phyloP scores from a whole-genome alignment of 1,139 yeast genomes.

The Hemisphaericaspora xylofermentans region DNA sequence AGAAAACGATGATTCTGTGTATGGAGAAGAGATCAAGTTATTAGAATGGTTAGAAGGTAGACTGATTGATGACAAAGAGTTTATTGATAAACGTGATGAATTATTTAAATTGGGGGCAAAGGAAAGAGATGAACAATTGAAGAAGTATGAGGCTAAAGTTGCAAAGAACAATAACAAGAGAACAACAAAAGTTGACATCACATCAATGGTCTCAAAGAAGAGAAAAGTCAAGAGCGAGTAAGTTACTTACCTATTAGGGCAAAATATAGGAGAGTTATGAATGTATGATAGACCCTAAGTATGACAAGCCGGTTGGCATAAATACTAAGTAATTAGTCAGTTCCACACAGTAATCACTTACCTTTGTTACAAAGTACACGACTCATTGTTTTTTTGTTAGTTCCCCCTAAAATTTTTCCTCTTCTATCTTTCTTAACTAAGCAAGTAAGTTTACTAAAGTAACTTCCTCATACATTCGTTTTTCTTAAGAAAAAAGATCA shows the following conservation, averaged over 20 bases:
- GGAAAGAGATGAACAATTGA: conserved; percentile 53
- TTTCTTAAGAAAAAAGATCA: neutral
- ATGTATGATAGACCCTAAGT: too few species aligned
- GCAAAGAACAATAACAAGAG: conserved; percentile 21
- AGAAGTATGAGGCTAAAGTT: conserved; percentile 38
- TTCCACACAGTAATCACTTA: too few species aligned
- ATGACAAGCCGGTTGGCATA: too few species aligned
- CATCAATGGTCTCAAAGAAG: conserved; percentile 15
- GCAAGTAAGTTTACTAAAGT: too few species aligned
- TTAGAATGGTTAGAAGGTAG: conserved; percentile 69
- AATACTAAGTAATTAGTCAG: too few species aligned
- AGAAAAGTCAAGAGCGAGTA: conserved; percentile 14
- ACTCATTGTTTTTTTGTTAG: neutral
- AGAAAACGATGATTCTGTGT: conserved; percentile 54
- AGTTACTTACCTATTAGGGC: too few species aligned
- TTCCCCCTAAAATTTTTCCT: too few species aligned
- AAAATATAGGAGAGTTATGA: too few species aligned
- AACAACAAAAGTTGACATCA: conserved; percentile 15
- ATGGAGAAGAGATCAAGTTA: conserved; percentile 81
- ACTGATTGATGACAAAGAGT: conserved; percentile 54
- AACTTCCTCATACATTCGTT: too few species aligned
- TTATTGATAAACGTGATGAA: conserved; percentile 44
- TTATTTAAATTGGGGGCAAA: conserved; percentile 56
- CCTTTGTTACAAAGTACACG: neutral
- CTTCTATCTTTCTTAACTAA: too few species aligned